Evolutionary conservation across 495 filamentous ascomycete genomes (phyloP), one percentile per base, ranked within the genome.

Genomic region (Paragyromitra xinjiangensis): DNA sequence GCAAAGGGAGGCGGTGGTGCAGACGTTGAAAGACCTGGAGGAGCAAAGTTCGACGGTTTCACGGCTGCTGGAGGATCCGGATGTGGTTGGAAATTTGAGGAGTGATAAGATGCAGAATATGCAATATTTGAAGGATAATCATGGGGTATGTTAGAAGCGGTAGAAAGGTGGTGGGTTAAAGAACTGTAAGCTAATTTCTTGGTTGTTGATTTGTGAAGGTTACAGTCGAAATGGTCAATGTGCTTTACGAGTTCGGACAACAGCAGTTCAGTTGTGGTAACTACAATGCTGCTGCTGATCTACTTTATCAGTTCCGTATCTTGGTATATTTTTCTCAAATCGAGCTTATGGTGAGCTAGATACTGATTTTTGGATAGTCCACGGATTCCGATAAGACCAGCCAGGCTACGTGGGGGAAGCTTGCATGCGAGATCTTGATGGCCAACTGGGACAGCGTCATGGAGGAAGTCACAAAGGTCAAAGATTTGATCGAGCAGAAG

Each of bases 41-140:
- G 90, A 97, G 81, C 90, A 94, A 87, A 95, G 92, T 71, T 87
- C 86, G 85, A 93, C 93, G 86, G 94, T 99, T 77, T 90, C 89
- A 67, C 92, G 92, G 81, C 86, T 98, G 50, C 85, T 99, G 68
- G 90, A 90, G 77, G 89, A 94, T 79, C 92, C 95, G 79, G 93
- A 93, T 69, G 95, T 99, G 8, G 89, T 97, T 50, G 89, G 88
- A 64, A 93, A 93, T 83, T 87, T 99, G 78, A 88, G 95, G 50
- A 94, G 91, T 84, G 95, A 99, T 88, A 99, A 99, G 88, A 92
- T 92, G 80, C 93, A 94, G 83, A 99, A 99, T 87, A 90, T 99
- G 89, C 91, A 93, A 83, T 99, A 92, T 84, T 86, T 99, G 73
- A 95, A 97, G 87, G 93, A 97, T 83, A 91, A 95, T 66, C 94